Evolutionary conservation across 768 basidiomycete genomes (phyloP).

Genomic region (Dioszegia aurantiaca): DNA sequence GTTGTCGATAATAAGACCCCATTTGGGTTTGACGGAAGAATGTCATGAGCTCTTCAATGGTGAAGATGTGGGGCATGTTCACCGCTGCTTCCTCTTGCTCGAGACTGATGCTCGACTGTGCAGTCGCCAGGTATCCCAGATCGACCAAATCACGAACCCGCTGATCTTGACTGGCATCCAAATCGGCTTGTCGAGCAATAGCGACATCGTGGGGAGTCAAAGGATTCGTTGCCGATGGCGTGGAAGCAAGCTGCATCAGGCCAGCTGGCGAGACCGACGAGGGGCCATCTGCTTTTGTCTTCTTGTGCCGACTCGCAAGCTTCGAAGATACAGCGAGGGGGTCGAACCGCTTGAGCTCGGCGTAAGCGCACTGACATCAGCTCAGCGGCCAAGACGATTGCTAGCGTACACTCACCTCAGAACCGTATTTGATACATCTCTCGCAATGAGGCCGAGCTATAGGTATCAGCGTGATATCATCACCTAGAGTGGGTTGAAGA

Average conservation of each 20-base stretch:
- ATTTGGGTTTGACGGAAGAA: constrained; percentile 28
- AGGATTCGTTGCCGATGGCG: neutral
- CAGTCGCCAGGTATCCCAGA: no score
- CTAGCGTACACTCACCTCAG: constrained; percentile 16
- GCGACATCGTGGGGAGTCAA: no score
- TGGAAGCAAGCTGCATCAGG: neutral
- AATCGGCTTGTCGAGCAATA: neutral
- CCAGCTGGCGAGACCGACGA: neutral
- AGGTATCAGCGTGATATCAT: neutral
- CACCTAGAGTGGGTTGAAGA: neutral
- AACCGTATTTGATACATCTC: constrained; percentile 22
- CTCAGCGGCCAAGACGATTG: neutral
- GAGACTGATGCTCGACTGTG: no score
- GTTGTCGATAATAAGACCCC: constrained; percentile 26
- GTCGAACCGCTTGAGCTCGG: constrained; percentile 29
- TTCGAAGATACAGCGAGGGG: constrained; percentile 16
- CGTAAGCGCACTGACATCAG: constrained; percentile 29
- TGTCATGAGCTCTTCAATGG: constrained; percentile 28
- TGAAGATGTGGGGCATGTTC: constrained; percentile 15
- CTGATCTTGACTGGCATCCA: neutral
- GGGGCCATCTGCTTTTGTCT: neutral
- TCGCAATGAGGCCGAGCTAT: constrained; percentile 20
- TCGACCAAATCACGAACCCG: no score
- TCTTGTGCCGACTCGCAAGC: constrained; percentile 19
- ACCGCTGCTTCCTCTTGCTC: neutral